Evolutionary conservation across 2,329 filamentous ascomycete species (phyloP).

Genomic region (Zymoseptoria ardabiliae): DNA sequence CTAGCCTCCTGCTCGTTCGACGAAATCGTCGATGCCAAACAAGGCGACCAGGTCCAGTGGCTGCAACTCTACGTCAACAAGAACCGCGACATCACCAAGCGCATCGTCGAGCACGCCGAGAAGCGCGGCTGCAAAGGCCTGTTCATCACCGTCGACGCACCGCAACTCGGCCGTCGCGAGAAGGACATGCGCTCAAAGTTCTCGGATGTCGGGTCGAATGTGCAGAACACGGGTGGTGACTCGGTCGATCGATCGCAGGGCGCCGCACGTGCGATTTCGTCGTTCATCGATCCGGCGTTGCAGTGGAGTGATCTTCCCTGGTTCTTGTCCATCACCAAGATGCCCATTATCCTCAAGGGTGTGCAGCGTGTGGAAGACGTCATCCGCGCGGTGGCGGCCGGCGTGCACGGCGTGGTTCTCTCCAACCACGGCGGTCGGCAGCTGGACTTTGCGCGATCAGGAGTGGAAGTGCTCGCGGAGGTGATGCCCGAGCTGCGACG

Average conservation of each 20-base stretch:
- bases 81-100: slow-evolving; percentile 80
- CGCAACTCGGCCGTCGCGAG: slow-evolving; percentile 86
- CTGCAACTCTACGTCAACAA: slow-evolving; percentile 86
- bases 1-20: slow-evolving; percentile 95
- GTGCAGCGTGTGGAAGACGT: slow-evolving; percentile 96
- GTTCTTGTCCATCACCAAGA: slow-evolving; percentile 82
- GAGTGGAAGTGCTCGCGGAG: slow-evolving; percentile 84
- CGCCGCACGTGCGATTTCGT: slow-evolving; percentile 87
- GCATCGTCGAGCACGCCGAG: slow-evolving; percentile 88
- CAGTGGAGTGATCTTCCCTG: slow-evolving; percentile 83
- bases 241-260: slow-evolving; percentile 81
- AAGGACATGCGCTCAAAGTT: slow-evolving; percentile 93
- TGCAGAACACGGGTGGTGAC: slow-evolving; percentile 62
- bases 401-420: slow-evolving; percentile 79
- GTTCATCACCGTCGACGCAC: slow-evolving; percentile 97
- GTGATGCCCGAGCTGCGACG: slow-evolving; percentile 73
- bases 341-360: slow-evolving; percentile 95
- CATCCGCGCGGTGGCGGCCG: slow-evolving; percentile 64
- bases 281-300: slow-evolving; percentile 82
- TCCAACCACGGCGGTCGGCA: slow-evolving; percentile 95
- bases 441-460: slow-evolving; percentile 83
- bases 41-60: slow-evolving; percentile 84
- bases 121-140: slow-evolving; percentile 84
- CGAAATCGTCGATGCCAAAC: slow-evolving; percentile 82
- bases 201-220: slow-evolving; percentile 66